phyloP scores from a whole-genome alignment of 305 asterid species.

The Rubia peregrina region DNA sequence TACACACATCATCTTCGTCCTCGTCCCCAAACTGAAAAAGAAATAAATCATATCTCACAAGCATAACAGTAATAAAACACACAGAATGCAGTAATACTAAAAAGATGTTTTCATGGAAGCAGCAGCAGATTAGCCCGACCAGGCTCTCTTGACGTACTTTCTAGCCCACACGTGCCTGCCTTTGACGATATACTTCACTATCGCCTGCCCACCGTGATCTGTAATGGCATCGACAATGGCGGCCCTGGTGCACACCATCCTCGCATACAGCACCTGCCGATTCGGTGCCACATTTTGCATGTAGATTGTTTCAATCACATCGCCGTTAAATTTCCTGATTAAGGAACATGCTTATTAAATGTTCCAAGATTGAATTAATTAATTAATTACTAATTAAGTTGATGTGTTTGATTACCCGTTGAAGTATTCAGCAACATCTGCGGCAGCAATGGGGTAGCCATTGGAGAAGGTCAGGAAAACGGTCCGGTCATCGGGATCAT shows the following conservation, averaged over 20 bases:
- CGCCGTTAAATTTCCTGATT: slow-evolving; percentile 48
- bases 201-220: slow-evolving; percentile 22
- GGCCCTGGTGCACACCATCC: slow-evolving; percentile 36
- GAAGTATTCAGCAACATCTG: not conserved
- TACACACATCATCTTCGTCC: too few relatives aligned
- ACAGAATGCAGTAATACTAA: too few relatives aligned
- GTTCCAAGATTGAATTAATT: not conserved
- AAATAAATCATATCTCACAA: too few relatives aligned
- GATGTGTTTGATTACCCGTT: not conserved
- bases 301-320: slow-evolving; percentile 37
- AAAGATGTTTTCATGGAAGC: too few relatives aligned
- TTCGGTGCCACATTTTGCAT: slow-evolving; percentile 56
- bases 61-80: too few relatives aligned
- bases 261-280: slow-evolving; percentile 51
- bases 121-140: too few relatives aligned
- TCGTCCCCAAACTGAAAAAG: too few relatives aligned
- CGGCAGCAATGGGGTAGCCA: not conserved
- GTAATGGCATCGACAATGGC: slow-evolving; percentile 32
- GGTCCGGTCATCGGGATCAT: not conserved
- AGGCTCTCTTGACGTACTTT: slow-evolving; percentile 25
- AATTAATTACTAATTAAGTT: too few relatives aligned
- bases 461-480: not conserved
- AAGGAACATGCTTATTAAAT: not conserved
- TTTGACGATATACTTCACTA: slow-evolving; percentile 48
- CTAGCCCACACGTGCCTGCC: slow-evolving; percentile 79